Conservation (phyloP, 495 filamentous ascomycete species). For the Penicillium mononematosum region DNA sequence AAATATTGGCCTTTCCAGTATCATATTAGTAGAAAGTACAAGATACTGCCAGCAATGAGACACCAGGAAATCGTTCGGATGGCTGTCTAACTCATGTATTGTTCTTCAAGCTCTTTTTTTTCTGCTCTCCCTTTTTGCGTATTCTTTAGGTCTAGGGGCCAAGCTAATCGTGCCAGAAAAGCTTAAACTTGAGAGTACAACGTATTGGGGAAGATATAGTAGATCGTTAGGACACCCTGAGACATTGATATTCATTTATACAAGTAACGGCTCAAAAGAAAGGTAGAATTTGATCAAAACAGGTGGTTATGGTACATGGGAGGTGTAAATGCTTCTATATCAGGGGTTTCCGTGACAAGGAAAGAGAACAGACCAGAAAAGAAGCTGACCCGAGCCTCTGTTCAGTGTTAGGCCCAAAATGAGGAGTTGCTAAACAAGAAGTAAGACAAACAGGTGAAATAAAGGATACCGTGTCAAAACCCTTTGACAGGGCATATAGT, state of each 20-base stretch:
- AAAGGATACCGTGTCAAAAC: not conserved
- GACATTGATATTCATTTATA: slow-evolving; percentile 10
- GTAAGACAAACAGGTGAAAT: slow-evolving; percentile 1
- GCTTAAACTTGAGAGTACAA: not conserved
- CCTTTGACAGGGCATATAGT: too few relatives aligned
- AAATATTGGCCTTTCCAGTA: not conserved
- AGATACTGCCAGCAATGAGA: not conserved
- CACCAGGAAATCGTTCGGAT: not conserved
- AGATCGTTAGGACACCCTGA: not conserved
- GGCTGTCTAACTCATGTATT: not conserved
- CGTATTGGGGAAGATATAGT: not conserved
- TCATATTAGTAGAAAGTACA: not conserved
- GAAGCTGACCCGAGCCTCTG: not conserved
- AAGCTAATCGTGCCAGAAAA: not conserved
- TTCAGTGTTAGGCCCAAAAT: not conserved
- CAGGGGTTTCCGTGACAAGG: not conserved
- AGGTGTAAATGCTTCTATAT: slow-evolving; percentile 23
- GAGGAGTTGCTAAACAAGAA: not conserved
- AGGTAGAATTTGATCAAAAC: slow-evolving; percentile 7
- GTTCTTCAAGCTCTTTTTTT: not conserved
- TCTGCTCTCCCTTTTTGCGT: not conserved
- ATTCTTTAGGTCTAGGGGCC: not conserved
- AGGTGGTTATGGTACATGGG: slow-evolving; percentile 28
- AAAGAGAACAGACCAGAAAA: not conserved
- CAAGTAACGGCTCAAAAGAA: slow-evolving; percentile 1